Percentiles rank a stretch among this genome's conserved stretches.
Evolutionary conservation across 352 stramenopile species (phyloP).

Genomic region (Globisporangium mamillatum): DNA sequence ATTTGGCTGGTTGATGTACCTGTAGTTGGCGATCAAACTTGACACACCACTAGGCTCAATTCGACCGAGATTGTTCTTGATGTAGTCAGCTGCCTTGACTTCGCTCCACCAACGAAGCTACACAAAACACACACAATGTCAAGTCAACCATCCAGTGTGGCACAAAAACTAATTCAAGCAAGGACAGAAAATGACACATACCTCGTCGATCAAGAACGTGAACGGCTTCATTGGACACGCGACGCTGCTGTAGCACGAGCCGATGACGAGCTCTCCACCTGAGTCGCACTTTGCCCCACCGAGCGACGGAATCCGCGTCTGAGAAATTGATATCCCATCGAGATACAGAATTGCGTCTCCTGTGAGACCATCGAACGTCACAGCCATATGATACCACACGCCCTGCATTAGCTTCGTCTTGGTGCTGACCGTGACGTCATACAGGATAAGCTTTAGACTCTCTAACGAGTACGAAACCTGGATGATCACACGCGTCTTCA

Average conservation of each 20-base stretch:
- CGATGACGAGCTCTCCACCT: conserved; percentile 28
- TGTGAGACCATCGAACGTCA: conserved; percentile 3
- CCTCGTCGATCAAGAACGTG: conserved; percentile 47
- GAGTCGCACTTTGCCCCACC: conserved; percentile 9
- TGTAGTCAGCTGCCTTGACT: conserved; percentile 10
- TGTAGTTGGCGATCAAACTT: conserved; percentile 6
- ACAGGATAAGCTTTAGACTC: neutral
- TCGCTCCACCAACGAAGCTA: conserved; percentile 12
- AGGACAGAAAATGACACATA: conserved; percentile 15
- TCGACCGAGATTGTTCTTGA: conserved; percentile 7
- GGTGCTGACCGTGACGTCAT: conserved; percentile 5
- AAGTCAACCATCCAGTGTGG: neutral
- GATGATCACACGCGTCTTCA: conserved; percentile 14
- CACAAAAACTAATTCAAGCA: neutral
- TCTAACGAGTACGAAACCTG: conserved; percentile 8
- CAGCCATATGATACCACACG: conserved; percentile 9
- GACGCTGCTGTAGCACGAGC: conserved; percentile 34
- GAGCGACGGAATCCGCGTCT: conserved; percentile 5
- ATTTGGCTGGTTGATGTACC: neutral
- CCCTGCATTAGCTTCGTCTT: conserved; percentile 1
- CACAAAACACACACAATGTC: neutral
- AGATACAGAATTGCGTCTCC: conserved; percentile 4
- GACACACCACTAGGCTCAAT: neutral
- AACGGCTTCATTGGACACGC: conserved; percentile 36
- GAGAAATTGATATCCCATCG: neutral